Evolutionary conservation across 164 flowering plant genomes (phyloP).

Genomic region (Brasenia schreberi): DNA sequence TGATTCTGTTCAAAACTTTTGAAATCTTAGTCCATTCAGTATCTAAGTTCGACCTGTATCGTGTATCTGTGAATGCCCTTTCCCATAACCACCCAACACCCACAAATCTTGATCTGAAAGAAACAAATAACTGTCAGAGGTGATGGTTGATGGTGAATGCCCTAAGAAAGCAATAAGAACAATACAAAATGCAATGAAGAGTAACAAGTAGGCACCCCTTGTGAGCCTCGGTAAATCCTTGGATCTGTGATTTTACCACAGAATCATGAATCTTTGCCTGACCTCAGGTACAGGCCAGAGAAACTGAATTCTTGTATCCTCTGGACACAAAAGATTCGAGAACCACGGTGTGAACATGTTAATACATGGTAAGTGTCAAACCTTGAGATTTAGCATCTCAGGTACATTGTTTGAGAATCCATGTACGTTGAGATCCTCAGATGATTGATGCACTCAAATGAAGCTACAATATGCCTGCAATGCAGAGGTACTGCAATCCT

Average conservation of each 20-base stretch:
- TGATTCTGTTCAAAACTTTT: constrained; percentile 9
- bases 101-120: constrained; percentile 31
- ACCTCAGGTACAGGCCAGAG: no score
- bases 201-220: not conserved
- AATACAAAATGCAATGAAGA: not conserved
- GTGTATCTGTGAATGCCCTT: constrained; percentile 19
- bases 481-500: not conserved
- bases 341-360: no score
- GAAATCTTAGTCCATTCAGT: constrained; percentile 33
- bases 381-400: no score
- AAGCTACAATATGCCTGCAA: not conserved
- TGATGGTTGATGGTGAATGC: no score
- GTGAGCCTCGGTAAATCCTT: not conserved
- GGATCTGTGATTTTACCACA: no score
- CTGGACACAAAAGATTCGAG: no score
- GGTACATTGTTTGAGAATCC: no score
- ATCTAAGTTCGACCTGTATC: constrained; percentile 24
- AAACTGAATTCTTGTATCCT: no score
- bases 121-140: not conserved
- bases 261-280: no score
- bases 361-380: no score
- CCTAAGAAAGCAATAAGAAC: not conserved
- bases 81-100: constrained; percentile 36
- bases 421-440: no score
- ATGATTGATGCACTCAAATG: no score